Evolutionary conservation across 1,284 basidiomycete species (phyloP), one percentile per base, ranked within the genome.

Genomic region (Irpex sp.): DNA sequence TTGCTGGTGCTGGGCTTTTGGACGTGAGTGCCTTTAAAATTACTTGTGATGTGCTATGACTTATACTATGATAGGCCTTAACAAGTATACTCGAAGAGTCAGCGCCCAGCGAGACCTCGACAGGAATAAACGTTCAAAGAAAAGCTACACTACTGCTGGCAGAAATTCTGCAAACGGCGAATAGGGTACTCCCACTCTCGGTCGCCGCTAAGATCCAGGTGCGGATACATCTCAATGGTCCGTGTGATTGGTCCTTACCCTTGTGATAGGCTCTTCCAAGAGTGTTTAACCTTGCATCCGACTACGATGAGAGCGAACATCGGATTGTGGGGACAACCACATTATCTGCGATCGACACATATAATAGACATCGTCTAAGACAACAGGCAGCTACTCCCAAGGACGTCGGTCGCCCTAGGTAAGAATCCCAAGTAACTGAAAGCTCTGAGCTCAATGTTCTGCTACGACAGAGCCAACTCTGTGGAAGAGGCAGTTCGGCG

Each of bases 131-230:
- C 63, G 76, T 97, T 17, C 86, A 90, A 9, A 85, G 93, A 39
- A 97, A 97, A 73, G 95, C 95, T 1, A 97, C 93, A 0, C 76
- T 97, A 5, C 81, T 99, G n/a, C 87, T 99, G 75, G 95, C 93
- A 5, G 95, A 98, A 74, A 78, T 98, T 7, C 80, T 98, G 57
- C 90, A 94, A 58, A 87, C 96, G 71, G 89, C 94, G 0, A 98
- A 95, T 69, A 84, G 90, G 59, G 88, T 97, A 1, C 75, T 99
- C n/a, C 97, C 97, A 0, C 76, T 95, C 19, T 81, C 86, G 1
- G 80, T 92, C 59, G 94, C 95, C 1, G 92, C 94, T 1, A 85
- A 85, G 59, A 87, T 97, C 36, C 95, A 97, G 80, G 92, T 89
- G 62, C 5, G 59, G 49, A 15, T 19, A 36, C n/a, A 11, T 21